Conservation (phyloP, 805 yeast species). For the Candida sphagnicola region DNA sequence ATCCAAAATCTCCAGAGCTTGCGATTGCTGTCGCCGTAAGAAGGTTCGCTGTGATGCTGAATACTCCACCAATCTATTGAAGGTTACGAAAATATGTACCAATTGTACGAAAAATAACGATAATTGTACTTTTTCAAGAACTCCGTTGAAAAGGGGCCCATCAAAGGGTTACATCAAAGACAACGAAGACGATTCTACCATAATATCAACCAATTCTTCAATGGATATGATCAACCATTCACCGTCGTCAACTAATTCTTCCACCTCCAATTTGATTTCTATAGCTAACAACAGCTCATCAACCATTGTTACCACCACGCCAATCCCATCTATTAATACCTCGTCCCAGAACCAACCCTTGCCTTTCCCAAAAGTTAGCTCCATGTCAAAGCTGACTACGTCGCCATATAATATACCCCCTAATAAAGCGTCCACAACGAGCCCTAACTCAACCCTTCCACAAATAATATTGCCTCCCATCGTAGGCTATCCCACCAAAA, state of each 20-base stretch:
- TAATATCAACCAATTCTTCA: not conserved
- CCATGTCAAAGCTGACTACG: constrained; percentile 4
- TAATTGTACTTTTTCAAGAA: constrained; percentile 61
- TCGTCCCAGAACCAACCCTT: constrained; percentile 1
- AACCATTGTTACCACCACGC: constrained; percentile 7
- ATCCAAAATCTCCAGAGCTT: constrained; percentile 73
- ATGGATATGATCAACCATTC: constrained; percentile 2
- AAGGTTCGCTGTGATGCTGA: constrained; percentile 70
- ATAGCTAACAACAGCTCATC: not conserved
- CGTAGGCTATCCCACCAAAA: constrained; percentile 13
- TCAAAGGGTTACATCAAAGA: constrained; percentile 63
- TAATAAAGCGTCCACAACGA: constrained; percentile 5
- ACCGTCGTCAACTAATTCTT: not conserved
- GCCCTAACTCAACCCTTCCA: constrained; percentile 10
- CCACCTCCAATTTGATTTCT: not conserved
- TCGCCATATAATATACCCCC: constrained; percentile 6
- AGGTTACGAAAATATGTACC: constrained; percentile 52
- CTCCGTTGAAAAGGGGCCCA: constrained; percentile 78
- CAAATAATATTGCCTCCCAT: constrained; percentile 31
- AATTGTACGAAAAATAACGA: constrained; percentile 61
- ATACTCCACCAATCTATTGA: constrained; percentile 39
- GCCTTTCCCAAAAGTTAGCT: constrained; percentile 4
- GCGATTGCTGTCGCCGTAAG: constrained; percentile 75
- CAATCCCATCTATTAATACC: constrained; percentile 6
- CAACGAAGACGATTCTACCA: constrained; percentile 21